These are phyloP conservation scores for Halenospora varia DNA, from an alignment of 495 filamentous ascomycete species.

Conservation along the genomic window DNA sequence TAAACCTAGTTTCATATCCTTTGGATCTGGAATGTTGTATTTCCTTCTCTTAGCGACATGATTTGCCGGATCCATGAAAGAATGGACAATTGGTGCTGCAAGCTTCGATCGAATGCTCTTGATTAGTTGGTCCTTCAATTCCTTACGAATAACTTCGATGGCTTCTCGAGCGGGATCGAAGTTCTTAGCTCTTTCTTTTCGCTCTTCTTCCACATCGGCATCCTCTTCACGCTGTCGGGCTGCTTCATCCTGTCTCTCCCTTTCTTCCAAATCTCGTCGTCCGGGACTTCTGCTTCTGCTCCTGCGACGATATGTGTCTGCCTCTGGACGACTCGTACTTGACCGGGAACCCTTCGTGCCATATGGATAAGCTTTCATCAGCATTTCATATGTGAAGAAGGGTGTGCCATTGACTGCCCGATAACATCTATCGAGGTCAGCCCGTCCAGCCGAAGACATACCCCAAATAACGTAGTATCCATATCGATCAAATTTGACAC, in stretches of 20 bases:
- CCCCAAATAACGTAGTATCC: slow-evolving; percentile 92
- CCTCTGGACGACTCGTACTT: slow-evolving; percentile 17
- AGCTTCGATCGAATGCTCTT: slow-evolving; percentile 82
- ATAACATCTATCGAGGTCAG: slow-evolving; percentile 75
- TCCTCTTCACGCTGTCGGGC: slow-evolving; percentile 65
- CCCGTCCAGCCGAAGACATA: slow-evolving; percentile 66
- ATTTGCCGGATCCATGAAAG: slow-evolving; percentile 77
- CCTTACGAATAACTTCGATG: slow-evolving; percentile 67
- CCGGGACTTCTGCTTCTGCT: slow-evolving; percentile 30
- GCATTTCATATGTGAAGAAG: slow-evolving; percentile 90
- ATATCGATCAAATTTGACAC: slow-evolving; percentile 73
- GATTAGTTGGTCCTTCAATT: slow-evolving; percentile 79
- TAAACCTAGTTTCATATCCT: slow-evolving; percentile 38
- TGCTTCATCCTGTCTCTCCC: slow-evolving; percentile 51
- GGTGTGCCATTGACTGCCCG: slow-evolving; percentile 65
- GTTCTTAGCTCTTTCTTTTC: slow-evolving; percentile 72
- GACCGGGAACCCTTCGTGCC: slow-evolving; percentile 44
- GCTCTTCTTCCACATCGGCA: slow-evolving; percentile 79
- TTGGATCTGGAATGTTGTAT: slow-evolving; percentile 65
- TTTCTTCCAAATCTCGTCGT: slow-evolving; percentile 40
- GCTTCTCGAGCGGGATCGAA: slow-evolving; percentile 85
- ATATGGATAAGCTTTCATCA: slow-evolving; percentile 75
- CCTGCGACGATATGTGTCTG: slow-evolving; percentile 10
- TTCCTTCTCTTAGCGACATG: slow-evolving; percentile 71
- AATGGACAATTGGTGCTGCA: slow-evolving; percentile 73